phyloP scores from a whole-genome alignment of 2,329 filamentous ascomycete genomes.

The Pyrenophora seminiperda region DNA sequence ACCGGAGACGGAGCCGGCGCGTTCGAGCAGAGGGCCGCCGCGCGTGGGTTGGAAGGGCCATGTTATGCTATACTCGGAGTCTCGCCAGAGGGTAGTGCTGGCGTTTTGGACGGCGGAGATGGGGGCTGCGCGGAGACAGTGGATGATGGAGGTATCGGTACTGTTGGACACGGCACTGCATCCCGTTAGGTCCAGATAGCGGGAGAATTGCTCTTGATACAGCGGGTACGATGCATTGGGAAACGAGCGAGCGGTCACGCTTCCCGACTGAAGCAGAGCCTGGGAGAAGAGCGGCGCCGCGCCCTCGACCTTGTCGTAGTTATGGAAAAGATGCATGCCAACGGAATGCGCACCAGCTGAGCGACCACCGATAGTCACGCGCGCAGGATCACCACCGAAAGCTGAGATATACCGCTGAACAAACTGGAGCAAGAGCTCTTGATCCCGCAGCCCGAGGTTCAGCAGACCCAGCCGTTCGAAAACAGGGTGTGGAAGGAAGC shows the following conservation, averaged over 20 bases:
- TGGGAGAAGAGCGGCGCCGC: conserved; percentile 33
- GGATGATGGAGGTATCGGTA: conserved; percentile 41
- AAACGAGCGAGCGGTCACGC: conserved; percentile 35
- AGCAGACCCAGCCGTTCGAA: conserved; percentile 34
- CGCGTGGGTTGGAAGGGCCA: conserved; percentile 56
- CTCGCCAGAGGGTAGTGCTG: conserved; percentile 40
- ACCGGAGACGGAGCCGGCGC: conserved; percentile 47
- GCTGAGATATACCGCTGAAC: conserved; percentile 46
- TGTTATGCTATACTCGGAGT: conserved; percentile 46
- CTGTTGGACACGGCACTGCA: conserved; percentile 25
- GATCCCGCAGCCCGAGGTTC: conserved; percentile 36
- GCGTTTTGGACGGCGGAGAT: conserved; percentile 46
- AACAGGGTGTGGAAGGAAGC: conserved; percentile 31
- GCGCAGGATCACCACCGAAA: conserved; percentile 48
- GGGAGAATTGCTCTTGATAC: conserved; percentile 33
- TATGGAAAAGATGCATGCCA: conserved; percentile 38
- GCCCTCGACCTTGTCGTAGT: conserved; percentile 32
- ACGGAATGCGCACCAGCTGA: conserved; percentile 43
- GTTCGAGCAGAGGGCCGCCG: conserved; percentile 52
- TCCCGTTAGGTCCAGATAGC: conserved; percentile 25
- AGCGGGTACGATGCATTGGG: conserved; percentile 36
- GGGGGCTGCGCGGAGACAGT: conserved; percentile 48
- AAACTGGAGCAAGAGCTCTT: conserved; percentile 39
- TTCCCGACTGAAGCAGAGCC: conserved; percentile 36
- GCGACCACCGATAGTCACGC: conserved; percentile 48